Evolutionary conservation across 2,329 filamentous ascomycete genomes (phyloP).

Genomic region (Phaeosphaeria sp.): DNA sequence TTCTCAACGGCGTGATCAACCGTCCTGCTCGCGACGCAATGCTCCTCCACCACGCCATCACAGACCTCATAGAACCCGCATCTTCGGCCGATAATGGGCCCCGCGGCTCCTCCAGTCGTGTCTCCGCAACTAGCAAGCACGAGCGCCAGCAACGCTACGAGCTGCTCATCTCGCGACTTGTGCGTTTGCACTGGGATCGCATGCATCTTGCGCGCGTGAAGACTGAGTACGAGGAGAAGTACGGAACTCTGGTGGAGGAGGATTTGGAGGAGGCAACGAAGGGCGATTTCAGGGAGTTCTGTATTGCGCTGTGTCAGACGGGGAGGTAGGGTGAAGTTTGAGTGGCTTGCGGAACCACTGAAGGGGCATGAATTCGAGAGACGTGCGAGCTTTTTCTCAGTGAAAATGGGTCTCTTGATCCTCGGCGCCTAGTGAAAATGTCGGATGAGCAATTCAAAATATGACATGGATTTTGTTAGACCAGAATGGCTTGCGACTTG

Average conservation of each 20-base stretch:
- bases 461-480: too few species aligned
- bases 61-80: conserved; percentile 56
- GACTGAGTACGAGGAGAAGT: conserved; percentile 78
- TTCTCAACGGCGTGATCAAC: conserved; percentile 96
- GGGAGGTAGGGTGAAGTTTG: background rate
- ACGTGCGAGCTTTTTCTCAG: too few species aligned
- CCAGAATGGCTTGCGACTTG: too few species aligned
- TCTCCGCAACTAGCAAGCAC: conserved; percentile 40
- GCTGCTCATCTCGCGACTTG: conserved; percentile 83
- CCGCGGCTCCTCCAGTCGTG: conserved; percentile 20
- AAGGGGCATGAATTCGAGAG: too few species aligned
- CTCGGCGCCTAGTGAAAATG: too few species aligned
- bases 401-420: too few species aligned
- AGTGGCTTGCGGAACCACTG: too few species aligned
- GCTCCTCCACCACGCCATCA: conserved; percentile 85
- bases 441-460: too few species aligned
- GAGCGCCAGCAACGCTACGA: conserved; percentile 72
- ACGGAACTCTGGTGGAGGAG: conserved; percentile 74
- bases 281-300: conserved; percentile 80
- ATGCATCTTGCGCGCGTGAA: conserved; percentile 81
- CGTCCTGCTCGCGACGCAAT: conserved; percentile 91
- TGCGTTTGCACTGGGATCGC: conserved; percentile 91
- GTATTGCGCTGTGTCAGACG: conserved; percentile 64
- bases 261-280: conserved; percentile 79
- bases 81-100: conserved; percentile 22